These are phyloP conservation scores for Podospora pseudopauciseta DNA, from an alignment of 495 filamentous ascomycete genomes.

Conservation along the genomic window DNA sequence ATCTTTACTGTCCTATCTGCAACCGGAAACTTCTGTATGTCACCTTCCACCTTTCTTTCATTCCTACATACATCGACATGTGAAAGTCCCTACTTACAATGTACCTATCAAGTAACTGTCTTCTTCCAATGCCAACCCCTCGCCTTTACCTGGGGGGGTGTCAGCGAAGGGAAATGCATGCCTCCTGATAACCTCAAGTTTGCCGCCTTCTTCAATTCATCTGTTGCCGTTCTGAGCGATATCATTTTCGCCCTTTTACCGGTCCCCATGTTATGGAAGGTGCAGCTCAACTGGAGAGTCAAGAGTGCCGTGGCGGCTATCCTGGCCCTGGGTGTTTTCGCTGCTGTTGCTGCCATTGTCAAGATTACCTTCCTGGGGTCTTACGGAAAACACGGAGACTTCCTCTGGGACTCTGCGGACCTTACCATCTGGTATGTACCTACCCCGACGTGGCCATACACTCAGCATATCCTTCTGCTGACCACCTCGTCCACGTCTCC, in stretches of 20 bases:
- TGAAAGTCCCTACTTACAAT: slow-evolving; percentile 25
- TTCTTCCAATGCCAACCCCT: slow-evolving; percentile 31
- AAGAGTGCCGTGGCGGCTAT: slow-evolving; percentile 42
- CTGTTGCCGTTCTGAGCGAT: slow-evolving; percentile 43
- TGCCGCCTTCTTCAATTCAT: slow-evolving; percentile 22
- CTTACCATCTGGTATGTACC: slow-evolving; percentile 33
- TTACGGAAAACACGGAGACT: slow-evolving; percentile 42
- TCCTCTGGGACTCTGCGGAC: slow-evolving; percentile 41
- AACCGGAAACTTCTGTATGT: slow-evolving; percentile 26
- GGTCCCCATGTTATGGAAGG: slow-evolving; percentile 44
- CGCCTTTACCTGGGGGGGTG: slow-evolving; percentile 31
- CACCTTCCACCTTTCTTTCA: slow-evolving; percentile 21
- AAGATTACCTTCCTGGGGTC: slow-evolving; percentile 40
- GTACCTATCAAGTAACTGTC: slow-evolving; percentile 27
- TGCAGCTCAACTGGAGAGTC: slow-evolving; percentile 41
- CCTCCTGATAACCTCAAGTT: slow-evolving; percentile 22
- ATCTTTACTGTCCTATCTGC: slow-evolving; percentile 41
- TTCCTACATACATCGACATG: slow-evolving; percentile 14
- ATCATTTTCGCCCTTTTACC: slow-evolving; percentile 44
- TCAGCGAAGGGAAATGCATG: slow-evolving; percentile 24
- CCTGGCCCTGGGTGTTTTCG: slow-evolving; percentile 45
- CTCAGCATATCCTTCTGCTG: background rate
- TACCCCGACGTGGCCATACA: no score
- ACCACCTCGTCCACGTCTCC: background rate
- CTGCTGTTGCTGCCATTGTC: slow-evolving; percentile 44